Evolutionary conservation across 768 basidiomycete genomes (phyloP), one percentile per base, ranked within the genome.

Genomic region (Leccinellum albellum): DNA sequence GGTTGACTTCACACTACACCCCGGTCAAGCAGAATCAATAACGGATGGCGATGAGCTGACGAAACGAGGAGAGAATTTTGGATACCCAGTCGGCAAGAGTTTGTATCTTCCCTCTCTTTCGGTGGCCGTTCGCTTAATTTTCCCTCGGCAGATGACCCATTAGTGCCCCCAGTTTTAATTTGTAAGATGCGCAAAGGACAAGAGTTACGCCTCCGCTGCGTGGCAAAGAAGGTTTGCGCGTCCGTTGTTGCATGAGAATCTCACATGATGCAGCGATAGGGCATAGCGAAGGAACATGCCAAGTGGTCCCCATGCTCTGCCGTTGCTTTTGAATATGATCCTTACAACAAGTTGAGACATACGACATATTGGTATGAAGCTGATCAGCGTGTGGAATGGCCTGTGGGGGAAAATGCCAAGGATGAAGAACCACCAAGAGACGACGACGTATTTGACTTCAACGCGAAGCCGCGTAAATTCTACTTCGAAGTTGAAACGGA

Each of bases 281-380:
- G 96, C 42, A 88, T 97, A 58, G 94, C 96, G 4, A 98, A 98
- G 78, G 94, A 97, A 70, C 97, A 99, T 69, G 94, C 97, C 13
- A 99, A 99, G 75, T 99, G 96, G 93, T 96, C 94, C 0, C 96
- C 97, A 13, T 91, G 94, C 58, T 90, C 94, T 2, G 94, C 97
- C 8, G 87, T 99, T 17, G 85, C 88, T 8, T 98, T 96, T 62
- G 97, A 99, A 75, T 99, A 99, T 61, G 97, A 99, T 73, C 97
- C 97, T 13, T 82, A 98, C 78, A 99, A 99, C 76, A 94, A 94
- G 72, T 79, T 99, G 31, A 85, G 94, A 53, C 97, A 99, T 74
- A 98, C 97, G 3, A 85, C 89, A 3, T 85, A 97, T 72, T 98
- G 97, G 97, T 92, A 80, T 68, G 97, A 99, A 73, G 80, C 78